These are phyloP conservation scores for Apiotrichum laibachii DNA, from an alignment of 1,284 basidiomycete species.

Conservation along the genomic window DNA sequence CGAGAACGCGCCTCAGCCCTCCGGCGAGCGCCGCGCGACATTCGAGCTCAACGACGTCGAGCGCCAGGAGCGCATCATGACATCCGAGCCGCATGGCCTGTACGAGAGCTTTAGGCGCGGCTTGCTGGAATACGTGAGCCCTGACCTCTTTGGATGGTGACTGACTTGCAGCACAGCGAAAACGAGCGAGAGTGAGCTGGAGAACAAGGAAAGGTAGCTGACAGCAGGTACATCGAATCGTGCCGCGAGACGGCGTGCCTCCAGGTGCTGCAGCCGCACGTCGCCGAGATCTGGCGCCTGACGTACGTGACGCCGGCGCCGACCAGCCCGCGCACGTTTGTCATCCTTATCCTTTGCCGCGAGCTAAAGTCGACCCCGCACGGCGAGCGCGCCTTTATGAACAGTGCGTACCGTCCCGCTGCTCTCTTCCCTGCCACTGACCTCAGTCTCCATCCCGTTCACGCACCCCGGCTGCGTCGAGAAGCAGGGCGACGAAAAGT, in stretches of 20 bases:
- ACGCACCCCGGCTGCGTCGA: slow-evolving; percentile 40
- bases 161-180: slow-evolving; percentile 15
- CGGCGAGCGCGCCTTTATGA: slow-evolving; percentile 44
- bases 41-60: slow-evolving; percentile 23
- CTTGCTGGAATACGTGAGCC: slow-evolving; percentile 36
- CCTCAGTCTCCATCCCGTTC: slow-evolving; percentile 45
- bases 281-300: slow-evolving; percentile 49
- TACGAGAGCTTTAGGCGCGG: slow-evolving; percentile 47
- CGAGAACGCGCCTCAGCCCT: background rate
- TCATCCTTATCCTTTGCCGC: slow-evolving; percentile 41
- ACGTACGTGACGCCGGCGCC: slow-evolving; percentile 49
- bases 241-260: slow-evolving; percentile 43
- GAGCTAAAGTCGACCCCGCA: slow-evolving; percentile 31
- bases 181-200: slow-evolving; percentile 25
- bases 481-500: slow-evolving; percentile 41
- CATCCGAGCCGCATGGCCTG: slow-evolving; percentile 25
- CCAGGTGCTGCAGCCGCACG: slow-evolving; percentile 40
- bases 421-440: slow-evolving; percentile 8
- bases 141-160: background rate
- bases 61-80: slow-evolving; percentile 34
- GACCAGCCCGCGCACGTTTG: slow-evolving; percentile 47
- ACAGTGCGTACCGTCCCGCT: slow-evolving; percentile 27
- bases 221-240: slow-evolving; percentile 46
- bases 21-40: slow-evolving; percentile 8
- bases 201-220: slow-evolving; percentile 12